A percentile compares a stretch with the other conserved stretches of the same genome.
phyloP scores from a whole-genome alignment of 371 early-diverging fungal species.

The Cokeromyces recurvatus region DNA sequence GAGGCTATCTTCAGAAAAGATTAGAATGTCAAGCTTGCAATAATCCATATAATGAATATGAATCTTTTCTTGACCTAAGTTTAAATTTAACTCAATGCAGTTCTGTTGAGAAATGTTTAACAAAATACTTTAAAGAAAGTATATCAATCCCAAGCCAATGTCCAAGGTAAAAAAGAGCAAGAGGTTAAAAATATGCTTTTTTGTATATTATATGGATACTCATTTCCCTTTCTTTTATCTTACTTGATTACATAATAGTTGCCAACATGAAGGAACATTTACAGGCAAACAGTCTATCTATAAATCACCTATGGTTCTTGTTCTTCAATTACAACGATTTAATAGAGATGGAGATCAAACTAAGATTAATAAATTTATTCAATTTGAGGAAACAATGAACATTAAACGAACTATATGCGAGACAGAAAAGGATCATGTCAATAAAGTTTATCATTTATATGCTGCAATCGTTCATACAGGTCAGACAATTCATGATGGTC shows the following conservation, averaged over 20 bases:
- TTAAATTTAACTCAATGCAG: conserved; percentile 66
- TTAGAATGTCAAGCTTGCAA: conserved; percentile 70
- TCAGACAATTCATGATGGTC: conserved; percentile 68
- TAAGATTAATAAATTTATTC: conserved; percentile 39
- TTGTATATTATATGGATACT: background rate
- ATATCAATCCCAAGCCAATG: conserved; percentile 13
- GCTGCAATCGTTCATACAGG: conserved; percentile 83
- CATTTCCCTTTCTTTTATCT: background rate
- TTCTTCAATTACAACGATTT: conserved; percentile 79
- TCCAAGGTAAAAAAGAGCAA: too few species aligned
- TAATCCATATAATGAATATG: conserved; percentile 61
- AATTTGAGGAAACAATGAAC: conserved; percentile 43
- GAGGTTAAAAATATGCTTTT: background rate
- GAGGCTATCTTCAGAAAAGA: conserved; percentile 72
- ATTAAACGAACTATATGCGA: conserved; percentile 29
- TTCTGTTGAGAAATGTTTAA: conserved; percentile 46
- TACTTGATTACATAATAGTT: too few species aligned
- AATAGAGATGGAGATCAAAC: conserved; percentile 54
- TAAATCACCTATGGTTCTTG: conserved; percentile 63
- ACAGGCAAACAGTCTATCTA: conserved; percentile 63
- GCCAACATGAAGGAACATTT: conserved; percentile 54
- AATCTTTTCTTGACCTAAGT: conserved; percentile 68
- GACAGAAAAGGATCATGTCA: conserved; percentile 25
- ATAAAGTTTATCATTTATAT: conserved; percentile 54
- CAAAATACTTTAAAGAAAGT: conserved; percentile 17